Conservation (phyloP, 1,284 basidiomycete genomes). For the Cryptococcus sp. region DNA sequence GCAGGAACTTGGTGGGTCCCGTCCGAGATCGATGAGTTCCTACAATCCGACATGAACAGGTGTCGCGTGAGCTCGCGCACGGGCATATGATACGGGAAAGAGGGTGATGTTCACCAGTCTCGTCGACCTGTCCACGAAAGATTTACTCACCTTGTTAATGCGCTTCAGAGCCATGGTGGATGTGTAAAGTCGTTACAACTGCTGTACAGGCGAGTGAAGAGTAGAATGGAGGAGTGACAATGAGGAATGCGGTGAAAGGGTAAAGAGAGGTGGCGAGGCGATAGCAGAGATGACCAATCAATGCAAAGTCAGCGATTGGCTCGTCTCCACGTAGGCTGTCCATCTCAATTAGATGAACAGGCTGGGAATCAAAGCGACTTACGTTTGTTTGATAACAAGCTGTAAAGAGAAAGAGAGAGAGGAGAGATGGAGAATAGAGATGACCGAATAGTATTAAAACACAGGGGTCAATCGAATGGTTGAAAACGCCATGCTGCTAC, state of each 20-base stretch:
- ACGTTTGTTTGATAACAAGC: neutral
- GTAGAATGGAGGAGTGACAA: neutral
- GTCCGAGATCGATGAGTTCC: constrained; percentile 96
- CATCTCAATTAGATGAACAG: too few relatives aligned
- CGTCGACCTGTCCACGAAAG: neutral
- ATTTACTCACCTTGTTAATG: constrained; percentile 86
- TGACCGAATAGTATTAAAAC: neutral
- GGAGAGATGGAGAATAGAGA: neutral
- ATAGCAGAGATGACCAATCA: neutral
- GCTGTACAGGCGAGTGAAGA: neutral
- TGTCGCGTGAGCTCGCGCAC: constrained; percentile 28
- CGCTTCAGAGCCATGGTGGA: constrained; percentile 87
- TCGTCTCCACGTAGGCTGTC: too few relatives aligned
- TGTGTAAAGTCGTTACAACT: neutral
- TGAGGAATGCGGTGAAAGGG: constrained; percentile 13
- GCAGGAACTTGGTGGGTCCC: constrained; percentile 96
- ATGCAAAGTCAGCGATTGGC: neutral
- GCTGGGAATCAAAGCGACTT: too few relatives aligned
- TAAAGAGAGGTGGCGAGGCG: neutral
- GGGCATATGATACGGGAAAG: too few relatives aligned
- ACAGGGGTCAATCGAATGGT: too few relatives aligned
- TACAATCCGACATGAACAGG: constrained; percentile 48
- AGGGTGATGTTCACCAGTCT: too few relatives aligned
- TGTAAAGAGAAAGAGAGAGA: neutral
- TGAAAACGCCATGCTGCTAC: too few relatives aligned